Evolutionary conservation across 345 rosid genomes (phyloP), one percentile per base, ranked within the genome.

Genomic region (Syzygium grande): DNA sequence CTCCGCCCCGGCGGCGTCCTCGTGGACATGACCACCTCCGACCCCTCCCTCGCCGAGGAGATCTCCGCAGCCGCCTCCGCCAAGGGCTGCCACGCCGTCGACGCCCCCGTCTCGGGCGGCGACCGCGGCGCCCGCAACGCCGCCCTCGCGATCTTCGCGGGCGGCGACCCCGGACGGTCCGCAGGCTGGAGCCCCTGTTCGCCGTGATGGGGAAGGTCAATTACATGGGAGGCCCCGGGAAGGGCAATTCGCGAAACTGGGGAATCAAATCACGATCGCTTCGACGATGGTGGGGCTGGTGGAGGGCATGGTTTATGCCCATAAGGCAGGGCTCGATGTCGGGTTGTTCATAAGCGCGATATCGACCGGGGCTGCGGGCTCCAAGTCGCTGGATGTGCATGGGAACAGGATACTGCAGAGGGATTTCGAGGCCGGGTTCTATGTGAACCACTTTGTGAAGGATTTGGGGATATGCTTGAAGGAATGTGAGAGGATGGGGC

Each of bases 11-110:
- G 98, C 12, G 97, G 98, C 19, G 85, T 97, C 86, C 94, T 97
- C 79, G 97, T 97, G 30, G 99, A 97, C 89, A 96, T 97, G 99
- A 97, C 99, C 77, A 97, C 99, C 15, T 97, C 98, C 13, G 99
- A 97, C 84, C 99, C 99, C 84, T 94, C 97, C 46, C 96, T 97
- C 30, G 99, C 99, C 7, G 89, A 87, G 84, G 99, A 97, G 88
- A 93, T 97, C 52, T 88, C 92, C 52, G 38, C 90, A 73, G 94
- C 96, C 1, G 99, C 99, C 13, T 78, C 92, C 52, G 77, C 91
- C 43, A 93, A 88, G 55, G 84, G 86, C 68, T 97, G 98, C 92
- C 91, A 90, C 88, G 89, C 99, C 11, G 84, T 97, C 87, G 98
- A 97, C 85, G 98, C 98, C 29, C 99, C 99, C 0, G 99, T 97